Conservation (phyloP, 1,284 basidiomycete genomes). For the Papiliotrema fonsecae region DNA sequence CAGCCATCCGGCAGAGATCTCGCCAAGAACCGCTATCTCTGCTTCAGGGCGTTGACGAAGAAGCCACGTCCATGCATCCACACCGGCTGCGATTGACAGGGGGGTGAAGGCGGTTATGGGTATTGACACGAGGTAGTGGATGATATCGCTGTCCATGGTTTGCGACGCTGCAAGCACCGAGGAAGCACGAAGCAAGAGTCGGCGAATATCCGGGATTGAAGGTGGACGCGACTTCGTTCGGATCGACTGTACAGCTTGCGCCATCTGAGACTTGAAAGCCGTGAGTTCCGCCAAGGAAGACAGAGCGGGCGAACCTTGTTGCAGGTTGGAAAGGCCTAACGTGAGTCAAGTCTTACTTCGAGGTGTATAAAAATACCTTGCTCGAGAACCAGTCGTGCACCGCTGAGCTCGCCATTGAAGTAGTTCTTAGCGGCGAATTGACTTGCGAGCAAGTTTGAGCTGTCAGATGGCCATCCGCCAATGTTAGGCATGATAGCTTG, state of each 20-base stretch:
- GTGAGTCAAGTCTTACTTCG: not conserved
- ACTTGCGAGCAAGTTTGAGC: conserved; percentile 67
- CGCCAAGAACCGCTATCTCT: conserved; percentile 72
- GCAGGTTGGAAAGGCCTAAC: conserved; percentile 54
- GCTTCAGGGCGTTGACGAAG: conserved; percentile 78
- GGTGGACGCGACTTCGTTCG: conserved; percentile 64
- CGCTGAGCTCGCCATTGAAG: conserved; percentile 78
- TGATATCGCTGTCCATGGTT: conserved; percentile 75
- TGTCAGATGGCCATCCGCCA: conserved; percentile 56
- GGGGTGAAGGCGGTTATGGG: conserved; percentile 89
- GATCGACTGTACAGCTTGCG: conserved; percentile 63
- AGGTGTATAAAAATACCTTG: conserved; percentile 23
- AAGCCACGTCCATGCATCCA: conserved; percentile 96
- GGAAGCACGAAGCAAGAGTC: conserved; percentile 81
- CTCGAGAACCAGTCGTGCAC: conserved; percentile 61
- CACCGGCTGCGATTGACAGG: conserved; percentile 74
- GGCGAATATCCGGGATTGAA: conserved; percentile 73
- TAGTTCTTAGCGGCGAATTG: conserved; percentile 81
- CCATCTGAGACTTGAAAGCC: conserved; percentile 66
- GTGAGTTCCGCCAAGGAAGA: conserved; percentile 59
- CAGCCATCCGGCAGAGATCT: conserved; percentile 83
- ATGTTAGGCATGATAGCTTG: conserved; percentile 44
- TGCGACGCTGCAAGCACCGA: conserved; percentile 68
- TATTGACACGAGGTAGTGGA: conserved; percentile 81
- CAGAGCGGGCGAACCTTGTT: conserved; percentile 58